Base-by-base conservation (phyloP, 768 basidiomycete genomes). In the Pseudohyphozyma bogoriensis region DNA sequence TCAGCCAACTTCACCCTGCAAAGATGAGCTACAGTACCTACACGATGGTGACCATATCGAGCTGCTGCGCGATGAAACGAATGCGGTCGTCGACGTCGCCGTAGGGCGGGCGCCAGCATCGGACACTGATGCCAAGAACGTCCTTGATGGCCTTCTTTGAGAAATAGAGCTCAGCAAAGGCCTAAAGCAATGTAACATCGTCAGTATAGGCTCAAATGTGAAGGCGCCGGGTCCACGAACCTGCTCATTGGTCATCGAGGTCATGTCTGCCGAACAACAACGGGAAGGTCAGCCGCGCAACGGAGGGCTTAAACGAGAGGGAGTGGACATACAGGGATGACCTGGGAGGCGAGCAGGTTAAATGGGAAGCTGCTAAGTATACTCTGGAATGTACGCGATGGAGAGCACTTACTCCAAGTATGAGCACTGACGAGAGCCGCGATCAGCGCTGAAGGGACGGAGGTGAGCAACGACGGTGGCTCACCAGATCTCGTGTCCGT, bases 161-260 rank as follows among this genome's bases (percentile, higher is more conserved):
- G 61, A 64, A 66, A 49, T 55, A 68, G 22, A 56, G 35, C 56
- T 55, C 71, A 61, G 66, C 58, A 56, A 60, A 60, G 36, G n/a
- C n/a, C n/a, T n/a, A n/a, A n/a, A n/a, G n/a, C n/a, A n/a, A n/a
- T n/a, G n/a, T n/a, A n/a, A n/a, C n/a, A n/a, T n/a, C n/a, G n/a
- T n/a, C n/a, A n/a, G n/a, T n/a, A n/a, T n/a, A n/a, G n/a, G n/a
- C n/a, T n/a, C n/a, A n/a, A n/a, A n/a, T n/a, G n/a, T n/a, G n/a
- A n/a, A n/a, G n/a, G n/a, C n/a, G n/a, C n/a, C n/a, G n/a, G n/a
- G n/a, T n/a, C n/a, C n/a, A n/a, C n/a, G n/a, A n/a, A 75, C 69
- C 32, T 73, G 66, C 59, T 74, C 75, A 68, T 78, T 76, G 24
- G 74, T 73, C 12, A 76, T 60, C 36, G 74, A 72, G 40, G 77